Conservation (phyloP, 1,139 yeast genomes). For the Taphrina sp. region DNA sequence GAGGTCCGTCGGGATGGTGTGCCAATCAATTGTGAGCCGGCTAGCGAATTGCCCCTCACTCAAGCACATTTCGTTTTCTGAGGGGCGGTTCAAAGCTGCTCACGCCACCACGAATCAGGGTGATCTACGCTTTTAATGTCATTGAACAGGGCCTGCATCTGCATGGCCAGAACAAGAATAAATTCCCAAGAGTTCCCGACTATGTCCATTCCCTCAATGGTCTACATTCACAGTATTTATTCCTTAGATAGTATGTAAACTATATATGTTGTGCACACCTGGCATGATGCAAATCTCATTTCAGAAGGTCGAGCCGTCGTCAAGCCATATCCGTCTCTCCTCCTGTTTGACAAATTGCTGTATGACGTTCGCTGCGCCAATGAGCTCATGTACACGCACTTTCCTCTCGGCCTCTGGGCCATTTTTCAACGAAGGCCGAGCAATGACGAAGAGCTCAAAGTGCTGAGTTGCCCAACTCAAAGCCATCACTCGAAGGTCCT, state of each 20-base stretch:
- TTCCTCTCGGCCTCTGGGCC: not conserved
- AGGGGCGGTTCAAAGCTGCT: too few relatives aligned
- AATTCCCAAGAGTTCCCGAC: too few relatives aligned
- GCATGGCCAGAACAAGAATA: too few relatives aligned
- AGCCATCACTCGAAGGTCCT: too few relatives aligned
- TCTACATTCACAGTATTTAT: too few relatives aligned
- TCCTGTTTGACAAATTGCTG: conserved; percentile 31
- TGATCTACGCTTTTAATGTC: too few relatives aligned
- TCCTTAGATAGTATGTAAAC: too few relatives aligned
- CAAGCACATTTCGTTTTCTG: conserved; percentile 29
- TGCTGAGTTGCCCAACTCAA: conserved; percentile 31
- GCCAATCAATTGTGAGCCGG: conserved; percentile 31
- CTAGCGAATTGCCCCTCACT: conserved; percentile 31
- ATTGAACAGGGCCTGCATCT: too few relatives aligned
- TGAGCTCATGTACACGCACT: not conserved
- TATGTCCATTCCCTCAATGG: too few relatives aligned
- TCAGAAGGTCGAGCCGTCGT: conserved; percentile 32
- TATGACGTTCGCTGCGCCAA: conserved; percentile 31
- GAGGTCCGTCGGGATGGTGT: conserved; percentile 33
- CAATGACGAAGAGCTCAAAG: conserved; percentile 33
- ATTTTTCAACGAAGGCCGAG: conserved; percentile 24
- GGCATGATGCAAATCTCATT: too few relatives aligned
- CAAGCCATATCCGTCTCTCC: conserved; percentile 33
- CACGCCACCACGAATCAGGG: too few relatives aligned
- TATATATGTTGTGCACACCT: too few relatives aligned